Percentiles rank a stretch among this genome's conserved stretches.
Evolutionary conservation across 2,329 filamentous ascomycete species (phyloP).

Genomic region (Aspergillus clavatus): DNA sequence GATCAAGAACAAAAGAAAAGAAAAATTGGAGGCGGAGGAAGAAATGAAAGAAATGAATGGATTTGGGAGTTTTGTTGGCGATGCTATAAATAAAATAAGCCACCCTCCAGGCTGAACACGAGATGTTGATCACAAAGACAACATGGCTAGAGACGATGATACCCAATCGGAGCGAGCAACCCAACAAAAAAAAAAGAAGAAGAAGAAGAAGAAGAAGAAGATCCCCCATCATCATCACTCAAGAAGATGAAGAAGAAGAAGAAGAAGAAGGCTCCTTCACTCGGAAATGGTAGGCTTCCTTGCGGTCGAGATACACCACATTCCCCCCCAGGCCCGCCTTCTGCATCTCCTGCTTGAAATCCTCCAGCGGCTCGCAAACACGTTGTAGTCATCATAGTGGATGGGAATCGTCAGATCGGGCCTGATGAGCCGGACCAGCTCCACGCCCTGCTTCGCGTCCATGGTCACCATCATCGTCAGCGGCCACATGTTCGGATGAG

Average conservation of each 20-base stretch:
- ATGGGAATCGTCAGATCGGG: slow-evolving; percentile 61
- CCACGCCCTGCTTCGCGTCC: slow-evolving; percentile 59
- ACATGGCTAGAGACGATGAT: background rate
- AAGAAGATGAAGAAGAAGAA: background rate
- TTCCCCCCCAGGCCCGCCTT: slow-evolving; percentile 48
- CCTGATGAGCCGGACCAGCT: slow-evolving; percentile 56
- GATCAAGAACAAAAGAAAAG: background rate
- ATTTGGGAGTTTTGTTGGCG: background rate
- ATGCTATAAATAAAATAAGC: slow-evolving; percentile 1
- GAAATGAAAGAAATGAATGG: background rate
- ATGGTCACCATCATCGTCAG: slow-evolving; percentile 67
- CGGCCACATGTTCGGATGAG: slow-evolving; percentile 53
- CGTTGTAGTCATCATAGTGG: slow-evolving; percentile 62
- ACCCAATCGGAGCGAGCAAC: background rate
- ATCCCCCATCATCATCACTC: background rate
- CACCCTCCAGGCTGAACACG: background rate
- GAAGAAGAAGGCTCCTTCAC: slow-evolving; percentile 28
- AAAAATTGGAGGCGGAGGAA: background rate
- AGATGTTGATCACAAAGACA: background rate
- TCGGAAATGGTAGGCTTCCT: slow-evolving; percentile 53
- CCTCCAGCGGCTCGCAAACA: slow-evolving; percentile 56
- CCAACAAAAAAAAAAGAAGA: background rate
- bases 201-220: background rate
- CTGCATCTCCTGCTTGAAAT: slow-evolving; percentile 56
- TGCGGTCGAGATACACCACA: slow-evolving; percentile 58